Base-by-base conservation (phyloP, 1,139 yeast species). In the Saccharomycopsis hybrid region DNA sequence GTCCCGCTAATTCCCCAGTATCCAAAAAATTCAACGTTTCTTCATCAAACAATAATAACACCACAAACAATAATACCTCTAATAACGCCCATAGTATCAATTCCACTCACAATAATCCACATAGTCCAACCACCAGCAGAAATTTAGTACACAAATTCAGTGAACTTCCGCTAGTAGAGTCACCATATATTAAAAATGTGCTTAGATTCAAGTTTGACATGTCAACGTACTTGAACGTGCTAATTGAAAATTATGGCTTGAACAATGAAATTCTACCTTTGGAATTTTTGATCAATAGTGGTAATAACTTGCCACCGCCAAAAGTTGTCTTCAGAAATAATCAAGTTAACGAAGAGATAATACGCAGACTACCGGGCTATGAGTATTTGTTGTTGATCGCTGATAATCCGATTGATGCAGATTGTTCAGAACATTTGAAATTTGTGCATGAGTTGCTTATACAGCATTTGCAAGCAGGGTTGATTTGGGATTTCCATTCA, bases 401-500 rank as follows among this genome's bases (percentile, higher is more conserved):
- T 11, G 47, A 49, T 2, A 49, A 46, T 25, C 48, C 50, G 9
- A 38, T 47, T 27, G 39, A 33, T 30, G 18, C 25, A 4, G 39
- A 39, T 25, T 33, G 40, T 7, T 25, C 44, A 5, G 47, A 18
- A 5, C 55, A 52, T n/a, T 13, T 45, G n/a, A 37, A 45, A n/a
- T 52, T 52, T 30, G 48, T 52, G 2, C 37, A 41, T 33, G 18
- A 41, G 3, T n/a, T 50, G 24, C 36, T 52, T 24, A 41, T 42
- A 28, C 41, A 44, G 8, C 53, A 50, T 36, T 47, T 52, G 29
- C 41, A 47, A 11, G 31, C 47, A n/a, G 55, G 55, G 2, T 31
- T 43, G 13, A 47, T 48, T 28, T 52, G 55, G 55, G 55, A 52
- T 41, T 43, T 52, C 9, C 55, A 52, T 41, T 24, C 33, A 18